phyloP scores from a whole-genome alignment of 257 asterid genomes.

The Eucommia ulmoides region DNA sequence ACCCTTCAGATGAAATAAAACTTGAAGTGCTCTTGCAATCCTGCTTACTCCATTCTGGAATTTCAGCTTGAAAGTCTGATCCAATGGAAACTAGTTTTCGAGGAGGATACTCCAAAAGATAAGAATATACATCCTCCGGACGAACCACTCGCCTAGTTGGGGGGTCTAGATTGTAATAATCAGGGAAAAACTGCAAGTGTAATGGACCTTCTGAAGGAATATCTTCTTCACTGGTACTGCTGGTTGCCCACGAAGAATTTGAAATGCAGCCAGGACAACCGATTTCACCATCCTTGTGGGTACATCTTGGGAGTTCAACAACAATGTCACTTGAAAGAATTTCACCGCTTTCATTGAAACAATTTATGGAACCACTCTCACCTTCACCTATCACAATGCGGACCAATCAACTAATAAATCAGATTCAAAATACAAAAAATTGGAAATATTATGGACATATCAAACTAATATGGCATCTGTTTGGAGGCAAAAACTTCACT shows the following conservation, averaged over 20 bases:
- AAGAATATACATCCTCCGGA: conserved; percentile 17
- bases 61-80: conserved; percentile 26
- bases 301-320: conserved; percentile 11
- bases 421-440: background rate
- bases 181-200: conserved; percentile 16
- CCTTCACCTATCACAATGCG: conserved; percentile 18
- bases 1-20: conserved; percentile 2
- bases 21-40: background rate
- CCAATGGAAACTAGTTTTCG: conserved; percentile 25
- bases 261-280: conserved; percentile 15
- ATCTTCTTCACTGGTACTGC: conserved; percentile 27
- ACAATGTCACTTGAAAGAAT: conserved; percentile 10
- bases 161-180: conserved; percentile 12
- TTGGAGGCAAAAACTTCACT: too few relatives aligned
- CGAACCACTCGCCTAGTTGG: conserved; percentile 12
- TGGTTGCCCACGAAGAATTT: conserved; percentile 19
- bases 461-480: too few relatives aligned
- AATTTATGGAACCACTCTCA: conserved; percentile 6
- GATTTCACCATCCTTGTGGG: conserved; percentile 13
- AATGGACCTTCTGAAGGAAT: conserved; percentile 15
- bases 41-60: conserved; percentile 22
- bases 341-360: conserved; percentile 9
- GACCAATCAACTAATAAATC: conserved; percentile 3
- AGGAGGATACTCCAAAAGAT: conserved; percentile 25
- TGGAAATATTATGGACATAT: too few relatives aligned